phyloP scores from a whole-genome alignment of 1,139 yeast species.

The Citeromyces hawaiiensis region DNA sequence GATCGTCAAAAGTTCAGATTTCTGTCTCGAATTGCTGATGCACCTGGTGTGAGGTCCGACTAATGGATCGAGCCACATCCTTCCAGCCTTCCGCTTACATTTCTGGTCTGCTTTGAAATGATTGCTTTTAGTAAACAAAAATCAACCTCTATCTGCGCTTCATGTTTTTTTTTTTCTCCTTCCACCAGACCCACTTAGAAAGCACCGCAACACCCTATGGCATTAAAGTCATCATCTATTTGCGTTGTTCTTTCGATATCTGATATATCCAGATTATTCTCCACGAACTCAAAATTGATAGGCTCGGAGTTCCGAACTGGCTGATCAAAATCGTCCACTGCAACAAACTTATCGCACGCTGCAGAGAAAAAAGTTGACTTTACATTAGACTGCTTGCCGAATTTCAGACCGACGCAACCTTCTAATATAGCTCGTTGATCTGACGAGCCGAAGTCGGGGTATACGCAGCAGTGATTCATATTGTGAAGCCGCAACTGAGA shows the following conservation, averaged over 20 bases:
- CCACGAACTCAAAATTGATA: neutral
- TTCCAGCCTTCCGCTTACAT: no score
- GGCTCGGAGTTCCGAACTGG: neutral
- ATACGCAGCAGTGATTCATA: conserved; percentile 4
- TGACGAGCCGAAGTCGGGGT: conserved; percentile 6
- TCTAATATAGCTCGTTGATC: conserved; percentile 11
- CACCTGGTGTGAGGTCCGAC: no score
- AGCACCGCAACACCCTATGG: neutral
- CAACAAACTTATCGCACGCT: neutral
- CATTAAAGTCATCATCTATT: neutral
- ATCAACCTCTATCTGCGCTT: no score
- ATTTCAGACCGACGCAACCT: conserved; percentile 6
- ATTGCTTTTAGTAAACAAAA: no score
- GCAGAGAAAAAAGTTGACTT: neutral
- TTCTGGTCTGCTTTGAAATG: no score
- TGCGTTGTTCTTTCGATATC: neutral
- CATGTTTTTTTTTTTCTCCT: no score
- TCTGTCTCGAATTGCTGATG: no score
- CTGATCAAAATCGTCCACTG: neutral
- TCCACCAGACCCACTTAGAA: no score
- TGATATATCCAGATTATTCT: neutral
- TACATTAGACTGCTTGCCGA: neutral
- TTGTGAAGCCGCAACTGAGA: conserved; percentile 13
- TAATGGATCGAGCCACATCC: no score
- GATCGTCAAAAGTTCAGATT: no score